Evolutionary conservation across 2,329 filamentous ascomycete genomes (phyloP).

Genomic region (Podosphaera xanthii): DNA sequence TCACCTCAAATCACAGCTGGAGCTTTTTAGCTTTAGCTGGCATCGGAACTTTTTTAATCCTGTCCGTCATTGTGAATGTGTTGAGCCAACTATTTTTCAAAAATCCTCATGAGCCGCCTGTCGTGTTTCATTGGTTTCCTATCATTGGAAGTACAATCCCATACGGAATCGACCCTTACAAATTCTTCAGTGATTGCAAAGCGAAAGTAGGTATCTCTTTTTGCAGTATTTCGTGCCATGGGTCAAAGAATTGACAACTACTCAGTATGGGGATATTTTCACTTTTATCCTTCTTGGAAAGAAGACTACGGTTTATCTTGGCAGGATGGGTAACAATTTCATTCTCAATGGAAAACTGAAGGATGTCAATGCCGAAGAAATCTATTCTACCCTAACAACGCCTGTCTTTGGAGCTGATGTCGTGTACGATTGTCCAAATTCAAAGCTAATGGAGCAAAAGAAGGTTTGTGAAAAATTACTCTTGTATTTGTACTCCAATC

Average conservation of each 20-base stretch:
- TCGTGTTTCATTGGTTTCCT: constrained; percentile 65
- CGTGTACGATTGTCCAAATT: constrained; percentile 75
- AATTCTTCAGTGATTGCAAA: constrained; percentile 54
- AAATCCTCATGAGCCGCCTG: constrained; percentile 58
- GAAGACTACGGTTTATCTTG: constrained; percentile 71
- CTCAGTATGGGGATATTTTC: constrained; percentile 66
- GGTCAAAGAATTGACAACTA: constrained; percentile 4
- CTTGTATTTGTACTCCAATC: constrained; percentile 1
- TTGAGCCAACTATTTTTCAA: constrained; percentile 56
- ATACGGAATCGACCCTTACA: constrained; percentile 85
- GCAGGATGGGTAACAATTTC: constrained; percentile 69
- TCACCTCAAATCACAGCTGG: constrained; percentile 12
- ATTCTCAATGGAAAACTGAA: constrained; percentile 78
- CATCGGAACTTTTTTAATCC: constrained; percentile 20
- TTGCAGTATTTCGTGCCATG: constrained; percentile 16
- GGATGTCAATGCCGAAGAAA: constrained; percentile 76
- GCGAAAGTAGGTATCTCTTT: constrained; percentile 37
- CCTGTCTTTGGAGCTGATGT: constrained; percentile 64
- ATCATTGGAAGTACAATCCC: constrained; percentile 75
- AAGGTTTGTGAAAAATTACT: constrained; percentile 34
- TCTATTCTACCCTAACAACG: constrained; percentile 56
- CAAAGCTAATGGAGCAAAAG: constrained; percentile 91
- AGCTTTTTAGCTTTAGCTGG: constrained; percentile 10
- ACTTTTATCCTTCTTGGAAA: constrained; percentile 74
- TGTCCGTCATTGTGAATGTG: constrained; percentile 56